Evolutionary conservation across 495 filamentous ascomycete species (phyloP), one percentile per base, ranked within the genome.

Genomic region (Xylaria telfairii): DNA sequence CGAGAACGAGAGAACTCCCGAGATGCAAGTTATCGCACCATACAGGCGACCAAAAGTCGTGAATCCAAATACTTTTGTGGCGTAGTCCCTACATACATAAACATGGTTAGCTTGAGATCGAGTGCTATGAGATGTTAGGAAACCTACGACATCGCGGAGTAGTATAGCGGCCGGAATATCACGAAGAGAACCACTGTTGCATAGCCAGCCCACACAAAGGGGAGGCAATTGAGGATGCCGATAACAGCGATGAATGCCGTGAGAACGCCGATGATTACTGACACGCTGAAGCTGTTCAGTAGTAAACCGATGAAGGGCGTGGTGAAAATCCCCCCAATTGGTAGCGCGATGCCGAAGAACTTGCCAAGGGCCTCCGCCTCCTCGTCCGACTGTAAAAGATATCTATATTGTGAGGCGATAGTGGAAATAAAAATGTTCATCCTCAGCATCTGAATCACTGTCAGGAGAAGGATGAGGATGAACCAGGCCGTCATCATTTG

Each of bases 351-450:
- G 73, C 86, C 83, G 76, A 87, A 88, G 78, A 88, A 84, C 32
- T 78, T 72, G 71, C 86, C 87, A 65, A 87, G 71, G 10, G 73
- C 70, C 42, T 82, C 79, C 9, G 85, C 84, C 24, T 75, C 78
- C 21, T 51, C 61, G 69, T 81, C 78, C 39, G 76, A 76, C 41
- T 67, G 68, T 2, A 87, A 74, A 0, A 87, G 76, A 65, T 81
- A 80, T 21, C 77, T 75, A 71, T 86, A 85, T 73, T 87, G 86
- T 12, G 79, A 73, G 13, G 82, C 81, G 53, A 86, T 75, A 0
- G 85, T 86, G 5, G 86, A 85, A 41, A 87, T 86, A 67, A 87
- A 87, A 76, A 82, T 86, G 76, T 87, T 87, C 76, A 87, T 87
- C 21, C 84, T 79, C 51, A 80, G 76, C 85, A 87, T 87, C 69